Evolutionary conservation across 2,329 filamentous ascomycete species (phyloP).

Genomic region (Metarhizium anisopliae): DNA sequence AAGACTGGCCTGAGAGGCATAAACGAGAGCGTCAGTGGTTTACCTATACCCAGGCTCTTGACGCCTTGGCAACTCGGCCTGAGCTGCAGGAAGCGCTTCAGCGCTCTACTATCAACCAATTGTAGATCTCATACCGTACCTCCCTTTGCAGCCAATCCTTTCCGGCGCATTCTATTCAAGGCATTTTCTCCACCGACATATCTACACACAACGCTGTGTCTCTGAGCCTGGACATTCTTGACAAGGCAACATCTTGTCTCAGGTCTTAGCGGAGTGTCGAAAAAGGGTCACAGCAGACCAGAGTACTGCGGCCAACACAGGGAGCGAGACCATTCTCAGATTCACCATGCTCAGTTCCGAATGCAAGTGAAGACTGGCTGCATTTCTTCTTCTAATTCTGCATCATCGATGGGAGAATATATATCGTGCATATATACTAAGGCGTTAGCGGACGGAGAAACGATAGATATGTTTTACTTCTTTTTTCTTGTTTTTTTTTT

Average conservation of each 20-base stretch:
- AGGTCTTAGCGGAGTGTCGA: not conserved
- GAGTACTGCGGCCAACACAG: not conserved
- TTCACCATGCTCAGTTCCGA: not conserved
- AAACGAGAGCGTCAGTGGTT: constrained; percentile 91
- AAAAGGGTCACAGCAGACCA: not conserved
- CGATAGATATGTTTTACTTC: constrained; percentile 3
- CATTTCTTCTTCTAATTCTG: not conserved
- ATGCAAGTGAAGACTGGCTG: not conserved
- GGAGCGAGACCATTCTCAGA: not conserved
- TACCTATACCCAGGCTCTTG: constrained; percentile 70
- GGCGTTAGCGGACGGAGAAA: constrained; percentile 8
- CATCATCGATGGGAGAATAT: constrained; percentile 1
- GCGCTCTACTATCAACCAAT: constrained; percentile 59
- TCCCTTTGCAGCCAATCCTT: not conserved
- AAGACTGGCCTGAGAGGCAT: constrained; percentile 86
- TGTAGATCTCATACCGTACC: constrained; percentile 10
- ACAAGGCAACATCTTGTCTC: not conserved
- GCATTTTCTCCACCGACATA: not conserved
- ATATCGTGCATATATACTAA: constrained; percentile 6
- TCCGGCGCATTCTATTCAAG: not conserved
- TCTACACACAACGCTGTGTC: not conserved
- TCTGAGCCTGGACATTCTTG: not conserved
- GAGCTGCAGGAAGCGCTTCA: constrained; percentile 84
- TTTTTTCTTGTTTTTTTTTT: constrained; percentile 1
- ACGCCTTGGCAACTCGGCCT: constrained; percentile 66